Base-by-base conservation (phyloP, 2,329 filamentous ascomycete species). In the Pleoardoris graminearum region DNA sequence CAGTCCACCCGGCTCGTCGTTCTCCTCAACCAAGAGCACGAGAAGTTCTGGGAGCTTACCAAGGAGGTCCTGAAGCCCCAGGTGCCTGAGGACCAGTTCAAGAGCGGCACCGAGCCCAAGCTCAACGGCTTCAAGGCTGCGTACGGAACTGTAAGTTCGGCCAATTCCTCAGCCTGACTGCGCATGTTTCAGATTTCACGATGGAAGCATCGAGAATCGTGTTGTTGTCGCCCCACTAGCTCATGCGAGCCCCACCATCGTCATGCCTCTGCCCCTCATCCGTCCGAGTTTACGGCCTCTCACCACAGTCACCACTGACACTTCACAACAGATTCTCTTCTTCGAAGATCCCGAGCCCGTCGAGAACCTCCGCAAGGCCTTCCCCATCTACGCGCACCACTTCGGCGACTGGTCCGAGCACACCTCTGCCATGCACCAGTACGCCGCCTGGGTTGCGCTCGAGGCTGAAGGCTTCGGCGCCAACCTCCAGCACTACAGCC, bases 401-500 rank as follows among this genome's bases (percentile, higher is more conserved):
- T 96, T 96, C 81, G 85, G 85, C 55, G 70, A 72, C 63, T 96
- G 90, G 89, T 85, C 85, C 51, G 78, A 82, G 58, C 90, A 96
- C 77, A 85, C 86, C 58, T 83, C 82, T 71, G 92, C 83, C 74
- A 96, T 96, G 85, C 83, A 90, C 68, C 89, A 96, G 79, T 88
- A 84, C 76, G 79, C 85, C 60, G 72, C 91, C 62, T 96, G 91
- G 91, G 87, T 86, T 16, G 89, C 87, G 3, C 84, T 96, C 51
- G 89, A 92, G 77, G 81, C 86, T 55, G 90, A 94, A 72, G 91
- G 91, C 25, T 83, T 95, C 51, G 91, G 91, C 60, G 89, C 87
- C 71, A 96, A 92, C 81, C 82, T 96, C 48, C 91, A 96, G 81
- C 91, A 96, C 79, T 96, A 96, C 81, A 94, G 91, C 82, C 91